Evolutionary conservation across 2,329 filamentous ascomycete species (phyloP).

Genomic region (Pseudogymnoascus verrucosus): DNA sequence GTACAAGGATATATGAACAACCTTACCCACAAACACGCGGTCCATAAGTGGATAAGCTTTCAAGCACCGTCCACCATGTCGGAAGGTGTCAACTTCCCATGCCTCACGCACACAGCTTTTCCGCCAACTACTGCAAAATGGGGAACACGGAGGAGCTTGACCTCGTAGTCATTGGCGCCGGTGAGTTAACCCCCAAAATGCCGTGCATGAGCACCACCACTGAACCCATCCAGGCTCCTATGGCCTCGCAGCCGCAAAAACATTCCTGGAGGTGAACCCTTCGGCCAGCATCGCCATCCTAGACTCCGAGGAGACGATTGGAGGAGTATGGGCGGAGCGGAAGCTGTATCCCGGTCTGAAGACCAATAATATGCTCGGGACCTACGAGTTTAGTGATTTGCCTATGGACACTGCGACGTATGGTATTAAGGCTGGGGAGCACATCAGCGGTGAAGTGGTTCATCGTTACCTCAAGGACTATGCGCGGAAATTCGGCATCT

Average conservation of each 20-base stretch:
- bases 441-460: slow-evolving; percentile 49
- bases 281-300: slow-evolving; percentile 47
- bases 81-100: not conserved
- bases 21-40: not conserved
- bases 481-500: slow-evolving; percentile 43
- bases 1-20: not conserved
- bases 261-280: slow-evolving; percentile 52
- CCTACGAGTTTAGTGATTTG: slow-evolving; percentile 67
- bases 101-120: not conserved
- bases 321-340: slow-evolving; percentile 62
- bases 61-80: not conserved
- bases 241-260: slow-evolving; percentile 54
- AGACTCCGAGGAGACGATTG: slow-evolving; percentile 49
- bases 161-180: slow-evolving; percentile 37
- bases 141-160: slow-evolving; percentile 19
- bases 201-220: not conserved
- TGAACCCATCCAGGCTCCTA: slow-evolving; percentile 35
- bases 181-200: slow-evolving; percentile 34
- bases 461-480: slow-evolving; percentile 50
- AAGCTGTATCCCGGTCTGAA: slow-evolving; percentile 62
- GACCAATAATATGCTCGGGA: slow-evolving; percentile 66
- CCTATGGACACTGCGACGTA: slow-evolving; percentile 54
- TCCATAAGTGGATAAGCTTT: slow-evolving; percentile 4
- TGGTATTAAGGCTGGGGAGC: slow-evolving; percentile 38
- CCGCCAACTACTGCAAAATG: not conserved